Conservation (phyloP, 768 basidiomycete genomes). For the Boletus edulis region DNA sequence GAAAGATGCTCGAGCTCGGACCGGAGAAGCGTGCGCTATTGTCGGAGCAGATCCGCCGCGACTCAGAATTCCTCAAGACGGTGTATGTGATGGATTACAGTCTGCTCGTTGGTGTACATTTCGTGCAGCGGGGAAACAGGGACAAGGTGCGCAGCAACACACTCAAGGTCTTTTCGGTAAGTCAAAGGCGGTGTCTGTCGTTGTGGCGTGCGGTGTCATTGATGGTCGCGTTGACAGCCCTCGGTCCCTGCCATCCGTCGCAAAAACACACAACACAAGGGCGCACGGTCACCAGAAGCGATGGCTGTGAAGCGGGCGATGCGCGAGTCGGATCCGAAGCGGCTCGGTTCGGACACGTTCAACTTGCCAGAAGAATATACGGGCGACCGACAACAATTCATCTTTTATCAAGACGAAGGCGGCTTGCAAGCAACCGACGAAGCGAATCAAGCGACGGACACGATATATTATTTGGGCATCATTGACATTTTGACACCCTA, state of each 20-base stretch:
- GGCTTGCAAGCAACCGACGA: slow-evolving; percentile 91
- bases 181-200: slow-evolving; percentile 28
- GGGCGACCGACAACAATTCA: slow-evolving; percentile 59
- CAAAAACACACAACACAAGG: slow-evolving; percentile 58
- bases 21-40: slow-evolving; percentile 92
- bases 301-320: slow-evolving; percentile 84
- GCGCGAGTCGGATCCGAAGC: slow-evolving; percentile 76
- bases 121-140: slow-evolving; percentile 83
- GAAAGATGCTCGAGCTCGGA: slow-evolving; percentile 80
- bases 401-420: slow-evolving; percentile 97
- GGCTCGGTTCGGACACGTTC: slow-evolving; percentile 51
- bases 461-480: slow-evolving; percentile 91
- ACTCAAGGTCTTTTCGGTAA: slow-evolving; percentile 86
- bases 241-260: slow-evolving; percentile 63
- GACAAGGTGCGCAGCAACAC: slow-evolving; percentile 92
- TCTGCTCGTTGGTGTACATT: slow-evolving; percentile 91
- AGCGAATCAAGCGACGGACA: slow-evolving; percentile 64
- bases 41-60: slow-evolving; percentile 86
- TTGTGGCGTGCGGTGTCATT: not conserved
- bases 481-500: slow-evolving; percentile 98
- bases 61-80: slow-evolving; percentile 79
- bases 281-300: slow-evolving; percentile 64
- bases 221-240: slow-evolving; percentile 46
- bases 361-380: slow-evolving; percentile 64
- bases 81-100: slow-evolving; percentile 97